Conservation (phyloP, 768 basidiomycete species). For the Glaciozyma antarctica region DNA sequence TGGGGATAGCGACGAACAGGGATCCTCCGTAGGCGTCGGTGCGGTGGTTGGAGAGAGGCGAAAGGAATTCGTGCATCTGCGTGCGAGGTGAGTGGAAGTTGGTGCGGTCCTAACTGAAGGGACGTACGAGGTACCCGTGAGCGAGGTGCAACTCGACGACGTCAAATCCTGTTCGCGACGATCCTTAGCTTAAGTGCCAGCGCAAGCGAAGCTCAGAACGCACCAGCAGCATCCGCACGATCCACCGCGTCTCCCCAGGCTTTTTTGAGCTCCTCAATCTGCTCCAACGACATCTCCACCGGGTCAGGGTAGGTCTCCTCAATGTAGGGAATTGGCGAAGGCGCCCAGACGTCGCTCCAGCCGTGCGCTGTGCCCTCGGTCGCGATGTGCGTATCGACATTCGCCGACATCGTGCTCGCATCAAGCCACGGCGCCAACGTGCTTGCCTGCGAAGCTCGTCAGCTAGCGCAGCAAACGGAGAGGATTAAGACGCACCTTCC, state of each 20-base stretch:
- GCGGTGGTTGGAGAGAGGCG: slow-evolving; percentile 64
- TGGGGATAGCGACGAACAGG: slow-evolving; percentile 36
- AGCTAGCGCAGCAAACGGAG: too few species aligned
- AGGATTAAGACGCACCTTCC: slow-evolving; percentile 45
- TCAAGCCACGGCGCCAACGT: slow-evolving; percentile 61
- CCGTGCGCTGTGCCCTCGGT: slow-evolving; percentile 51
- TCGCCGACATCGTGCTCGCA: slow-evolving; percentile 29
- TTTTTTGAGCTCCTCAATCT: slow-evolving; percentile 52
- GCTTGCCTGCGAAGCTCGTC: slow-evolving; percentile 41
- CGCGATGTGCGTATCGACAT: slow-evolving; percentile 29
- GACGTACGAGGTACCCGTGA: slow-evolving; percentile 25
- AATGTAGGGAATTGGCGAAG: slow-evolving; percentile 51
- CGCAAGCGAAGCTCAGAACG: too few species aligned
- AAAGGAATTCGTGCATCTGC: slow-evolving; percentile 46
- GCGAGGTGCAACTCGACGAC: slow-evolving; percentile 39
- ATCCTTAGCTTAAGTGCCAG: too few species aligned
- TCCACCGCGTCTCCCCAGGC: slow-evolving; percentile 46
- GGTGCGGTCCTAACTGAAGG: background rate
- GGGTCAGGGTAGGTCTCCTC: slow-evolving; percentile 50
- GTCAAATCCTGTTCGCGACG: slow-evolving; percentile 24
- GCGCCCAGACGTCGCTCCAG: slow-evolving; percentile 65
- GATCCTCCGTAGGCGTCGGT: slow-evolving; percentile 63
- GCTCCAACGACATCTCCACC: slow-evolving; percentile 49
- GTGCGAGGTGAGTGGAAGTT: background rate
- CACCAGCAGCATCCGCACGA: slow-evolving; percentile 18